These are phyloP conservation scores for Penicillium sp. DNA, from an alignment of 2,329 filamentous ascomycete genomes.

Conservation along the genomic window DNA sequence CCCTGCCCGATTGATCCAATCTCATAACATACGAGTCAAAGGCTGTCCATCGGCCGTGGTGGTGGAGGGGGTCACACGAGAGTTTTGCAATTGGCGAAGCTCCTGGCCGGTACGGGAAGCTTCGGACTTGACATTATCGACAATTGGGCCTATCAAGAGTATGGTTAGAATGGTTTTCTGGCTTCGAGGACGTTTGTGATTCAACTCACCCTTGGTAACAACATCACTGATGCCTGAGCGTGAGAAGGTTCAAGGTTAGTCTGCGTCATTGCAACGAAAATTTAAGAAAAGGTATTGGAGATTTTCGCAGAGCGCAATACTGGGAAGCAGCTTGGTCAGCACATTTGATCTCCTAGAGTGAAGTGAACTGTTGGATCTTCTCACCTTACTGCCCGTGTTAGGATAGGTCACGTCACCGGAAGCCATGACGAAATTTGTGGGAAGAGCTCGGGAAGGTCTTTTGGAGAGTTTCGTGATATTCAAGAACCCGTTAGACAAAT, in stretches of 20 bases:
- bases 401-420: slow-evolving; percentile 39
- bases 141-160: slow-evolving; percentile 49
- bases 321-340: slow-evolving; percentile 15
- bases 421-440: slow-evolving; percentile 28
- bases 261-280: slow-evolving; percentile 9
- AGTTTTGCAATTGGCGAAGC: slow-evolving; percentile 55
- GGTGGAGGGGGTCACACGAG: slow-evolving; percentile 51
- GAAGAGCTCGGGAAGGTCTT: neutral
- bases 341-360: neutral
- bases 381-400: slow-evolving; percentile 41
- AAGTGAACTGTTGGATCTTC: slow-evolving; percentile 8
- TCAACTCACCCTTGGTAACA: slow-evolving; percentile 25
- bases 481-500: slow-evolving; percentile 7
- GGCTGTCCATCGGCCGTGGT: slow-evolving; percentile 59
- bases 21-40: slow-evolving; percentile 53
- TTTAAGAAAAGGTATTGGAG: neutral
- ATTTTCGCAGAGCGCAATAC: slow-evolving; percentile 12
- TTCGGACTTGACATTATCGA: slow-evolving; percentile 55
- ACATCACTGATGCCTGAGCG: slow-evolving; percentile 25
- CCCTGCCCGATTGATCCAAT: neutral
- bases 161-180: slow-evolving; percentile 18
- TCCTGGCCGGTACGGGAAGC: slow-evolving; percentile 55
- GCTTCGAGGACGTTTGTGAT: neutral
- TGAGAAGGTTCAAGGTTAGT: slow-evolving; percentile 16
- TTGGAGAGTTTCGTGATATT: neutral